Base-by-base conservation (phyloP, 495 filamentous ascomycete species). In the Pyrenopolyporus hunteri region DNA sequence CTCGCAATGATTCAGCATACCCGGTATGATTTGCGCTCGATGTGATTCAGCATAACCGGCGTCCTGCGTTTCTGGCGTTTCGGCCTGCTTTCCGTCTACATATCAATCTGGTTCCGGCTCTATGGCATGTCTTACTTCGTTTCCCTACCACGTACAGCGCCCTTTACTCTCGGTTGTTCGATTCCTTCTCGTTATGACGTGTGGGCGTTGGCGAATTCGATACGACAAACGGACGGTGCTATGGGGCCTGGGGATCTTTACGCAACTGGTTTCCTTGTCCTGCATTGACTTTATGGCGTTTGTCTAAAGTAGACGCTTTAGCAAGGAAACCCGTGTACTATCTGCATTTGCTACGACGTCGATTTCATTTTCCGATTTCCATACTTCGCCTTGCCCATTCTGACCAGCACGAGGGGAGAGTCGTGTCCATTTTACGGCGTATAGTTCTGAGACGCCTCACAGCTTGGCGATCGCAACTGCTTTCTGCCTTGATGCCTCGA, bases 11-110 rank as follows among this genome's bases (percentile, higher is more conserved):
- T 60, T 66, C 20, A 43, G 58, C 43, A 58, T 48, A 51, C 44
- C 55, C 48, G 53, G 45, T 44, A 59, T 50, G 55, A 35, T 53
- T 23, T 13, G 37, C 42, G 44, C 44, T 54, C 44, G 53, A 28
- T 36, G 50, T 50, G 55, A 50, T 63, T 53, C 44, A 64, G 68
- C 66, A 69, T 67, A 68, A 66, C 63, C 49, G 69, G 69, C 69
- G 69, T 71, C 66, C 45, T 61, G 68, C 58, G 68, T 69, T 71
- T 66, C 51, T 58, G 69, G 69, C 69, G 69, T 71, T 71, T 59
- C 59, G 66, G 63, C 63, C 64, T 67, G 69, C 58, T 68, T 69
- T 48, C 35, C 37, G 55, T 69, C 56, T 63, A 57, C 52, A 56
- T 66, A 62, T 69, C 65, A 39, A 48, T 48, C 62, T 63, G 69